Base-by-base conservation (phyloP, 192 early-diverging fungal genomes). In the Backusella tuberculispora region DNA sequence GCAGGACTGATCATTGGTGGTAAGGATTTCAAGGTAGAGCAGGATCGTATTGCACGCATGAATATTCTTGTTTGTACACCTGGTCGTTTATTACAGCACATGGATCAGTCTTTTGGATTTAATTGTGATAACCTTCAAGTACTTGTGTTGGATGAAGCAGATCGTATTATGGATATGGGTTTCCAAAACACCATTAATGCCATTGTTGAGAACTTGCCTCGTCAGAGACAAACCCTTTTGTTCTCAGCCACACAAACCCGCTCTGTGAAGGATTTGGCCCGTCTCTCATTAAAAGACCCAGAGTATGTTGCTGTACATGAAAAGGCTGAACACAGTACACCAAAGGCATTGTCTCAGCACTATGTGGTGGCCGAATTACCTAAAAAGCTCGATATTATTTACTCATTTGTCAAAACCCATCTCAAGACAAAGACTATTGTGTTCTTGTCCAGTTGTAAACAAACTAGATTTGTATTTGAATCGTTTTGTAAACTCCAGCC, bases 171-270 rank as follows among this genome's bases (percentile, higher is more conserved):
- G 77, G 94, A 95, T 78, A 87, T 94, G 86, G 94, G 94, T n/a
- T 95, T 95, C 80, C 88, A 91, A 66, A 91, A 90, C 56, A 89
- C 88, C 1, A 78, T 95, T 66, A 95, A 95, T 74, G 94, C 94
- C 19, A 93, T 95, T 66, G 83, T 95, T 13, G 91, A 87, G 63
- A 94, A 94, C 71, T 78, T 99, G 79, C 96, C 97, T 15, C 87
- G 78, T 38, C 82, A 93, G 37, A 85, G 98, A 37, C 96, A 97
- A 75, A 99, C 98, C 3, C 85, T 98, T 74, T 81, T 99, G 60
- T 99, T 99, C 71, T 98, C 96, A 45, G 98, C 98, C 6, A 99
- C 98, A 10, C 97, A 98, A 86, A 98, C 98, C 14, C 96, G 96
- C 64, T 94, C 93, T 37, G 95, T 99, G 41, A 93, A 92, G 78